Percentiles rank a stretch among this genome's conserved stretches.
phyloP scores from a whole-genome alignment of 352 stramenopile genomes.

The Globisporangium barbulae region DNA sequence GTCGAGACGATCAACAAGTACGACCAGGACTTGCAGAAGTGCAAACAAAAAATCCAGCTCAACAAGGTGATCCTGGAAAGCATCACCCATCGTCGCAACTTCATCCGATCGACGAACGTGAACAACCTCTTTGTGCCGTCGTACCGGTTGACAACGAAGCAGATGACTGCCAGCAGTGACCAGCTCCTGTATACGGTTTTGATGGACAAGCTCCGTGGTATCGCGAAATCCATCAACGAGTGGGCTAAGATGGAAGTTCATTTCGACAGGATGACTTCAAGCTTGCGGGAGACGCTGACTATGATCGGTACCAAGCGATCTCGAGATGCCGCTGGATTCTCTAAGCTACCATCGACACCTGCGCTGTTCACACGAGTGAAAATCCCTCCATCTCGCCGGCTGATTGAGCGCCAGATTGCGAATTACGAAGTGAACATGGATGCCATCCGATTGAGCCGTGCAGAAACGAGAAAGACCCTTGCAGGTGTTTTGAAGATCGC shows the following conservation, averaged over 20 bases:
- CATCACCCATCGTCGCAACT: conserved; percentile 59
- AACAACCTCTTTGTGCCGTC: conserved; percentile 63
- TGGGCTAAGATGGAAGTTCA: conserved; percentile 73
- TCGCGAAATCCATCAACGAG: conserved; percentile 60
- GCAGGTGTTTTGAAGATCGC: conserved; percentile 56
- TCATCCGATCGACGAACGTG: conserved; percentile 60
- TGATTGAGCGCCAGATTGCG: conserved; percentile 68
- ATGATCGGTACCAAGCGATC: conserved; percentile 50
- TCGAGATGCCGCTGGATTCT: conserved; percentile 15
- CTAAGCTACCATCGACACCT: conserved; percentile 32
- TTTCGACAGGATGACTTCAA: conserved; percentile 62
- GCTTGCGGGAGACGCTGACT: conserved; percentile 39
- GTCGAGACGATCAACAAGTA: conserved; percentile 55
- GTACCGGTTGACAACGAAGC: conserved; percentile 60
- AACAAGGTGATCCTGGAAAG: conserved; percentile 62
- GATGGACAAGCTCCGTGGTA: conserved; percentile 60
- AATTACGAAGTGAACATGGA: conserved; percentile 63
- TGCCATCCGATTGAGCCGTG: conserved; percentile 43
- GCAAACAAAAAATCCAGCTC: conserved; percentile 49
- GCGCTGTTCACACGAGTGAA: conserved; percentile 52
- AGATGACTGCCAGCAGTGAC: conserved; percentile 69
- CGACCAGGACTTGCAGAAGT: conserved; percentile 45
- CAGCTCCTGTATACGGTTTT: conserved; percentile 72
- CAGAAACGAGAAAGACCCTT: conserved; percentile 46
- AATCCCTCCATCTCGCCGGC: conserved; percentile 56